These are phyloP conservation scores for Fragilaria radians DNA, from an alignment of 108 stramenopile species.

Conservation along the genomic window DNA sequence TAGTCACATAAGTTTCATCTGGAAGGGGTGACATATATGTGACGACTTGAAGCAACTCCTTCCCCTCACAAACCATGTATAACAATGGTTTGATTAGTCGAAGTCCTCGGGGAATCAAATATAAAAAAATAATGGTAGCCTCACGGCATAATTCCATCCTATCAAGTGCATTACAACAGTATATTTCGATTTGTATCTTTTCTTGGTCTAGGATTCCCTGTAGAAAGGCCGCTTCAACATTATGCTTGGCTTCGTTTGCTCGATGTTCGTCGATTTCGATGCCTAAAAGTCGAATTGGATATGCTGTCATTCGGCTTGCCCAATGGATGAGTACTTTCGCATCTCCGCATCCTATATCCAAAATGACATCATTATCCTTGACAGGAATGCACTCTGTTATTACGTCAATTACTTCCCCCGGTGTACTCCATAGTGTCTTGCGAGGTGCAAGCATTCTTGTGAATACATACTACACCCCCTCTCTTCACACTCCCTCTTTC, in stretches of 20 bases:
- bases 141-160: constrained; percentile 20
- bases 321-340: constrained; percentile 63
- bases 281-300: constrained; percentile 42
- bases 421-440: constrained; percentile 74
- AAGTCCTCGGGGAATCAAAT: constrained; percentile 80
- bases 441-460: constrained; percentile 53
- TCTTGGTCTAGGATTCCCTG: background rate
- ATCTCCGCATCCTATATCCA: constrained; percentile 86
- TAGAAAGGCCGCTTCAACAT: constrained; percentile 21
- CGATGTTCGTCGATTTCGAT: constrained; percentile 67
- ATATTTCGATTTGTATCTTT: constrained; percentile 31
- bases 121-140: constrained; percentile 71
- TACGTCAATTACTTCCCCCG: constrained; percentile 42
- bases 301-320: constrained; percentile 26
- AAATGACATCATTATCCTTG: constrained; percentile 29
- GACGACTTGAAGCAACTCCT: constrained; percentile 25
- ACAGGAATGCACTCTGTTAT: constrained; percentile 26
- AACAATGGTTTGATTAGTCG: constrained; percentile 47
- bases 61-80: background rate
- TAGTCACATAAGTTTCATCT: constrained; percentile 22
- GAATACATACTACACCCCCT: no score
- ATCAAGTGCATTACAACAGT: constrained; percentile 68
- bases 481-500: no score
- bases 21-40: constrained; percentile 75
- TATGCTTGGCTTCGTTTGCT: constrained; percentile 25